phyloP scores from a whole-genome alignment of 2,329 filamentous ascomycete species.

The Talaromyces marneffei region DNA sequence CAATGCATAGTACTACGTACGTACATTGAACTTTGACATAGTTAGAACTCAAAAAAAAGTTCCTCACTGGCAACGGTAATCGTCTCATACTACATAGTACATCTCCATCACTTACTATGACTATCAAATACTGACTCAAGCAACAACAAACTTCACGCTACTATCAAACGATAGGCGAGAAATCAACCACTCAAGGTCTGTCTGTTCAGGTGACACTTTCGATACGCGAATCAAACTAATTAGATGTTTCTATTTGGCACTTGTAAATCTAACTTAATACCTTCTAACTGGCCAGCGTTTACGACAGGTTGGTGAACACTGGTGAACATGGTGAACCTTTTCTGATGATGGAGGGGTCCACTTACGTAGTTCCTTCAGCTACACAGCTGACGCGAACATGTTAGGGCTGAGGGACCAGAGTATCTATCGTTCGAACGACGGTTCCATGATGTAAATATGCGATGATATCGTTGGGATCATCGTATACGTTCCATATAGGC shows the following conservation, averaged over 20 bases:
- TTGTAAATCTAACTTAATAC: neutral
- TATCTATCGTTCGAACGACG: neutral
- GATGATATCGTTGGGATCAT: neutral
- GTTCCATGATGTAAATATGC: neutral
- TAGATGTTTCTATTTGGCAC: neutral
- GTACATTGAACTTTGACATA: neutral
- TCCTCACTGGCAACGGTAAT: neutral
- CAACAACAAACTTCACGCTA: neutral
- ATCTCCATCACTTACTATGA: no score
- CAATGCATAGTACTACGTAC: no score
- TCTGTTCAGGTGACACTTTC: neutral
- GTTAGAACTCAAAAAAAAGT: neutral
- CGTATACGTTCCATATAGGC: neutral
- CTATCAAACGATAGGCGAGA: neutral
- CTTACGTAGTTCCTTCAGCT: neutral
- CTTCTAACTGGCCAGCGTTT: neutral
- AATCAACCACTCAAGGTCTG: neutral
- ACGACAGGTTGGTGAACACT: neutral
- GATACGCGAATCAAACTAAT: neutral
- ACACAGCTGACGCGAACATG: neutral
- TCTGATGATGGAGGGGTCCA: neutral
- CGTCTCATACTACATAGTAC: no score
- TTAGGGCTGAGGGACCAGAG: neutral
- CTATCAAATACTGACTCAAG: neutral
- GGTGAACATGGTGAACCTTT: neutral